These are phyloP conservation scores for Fusarium buxicola DNA, from an alignment of 2,329 filamentous ascomycete species.

Conservation along the genomic window DNA sequence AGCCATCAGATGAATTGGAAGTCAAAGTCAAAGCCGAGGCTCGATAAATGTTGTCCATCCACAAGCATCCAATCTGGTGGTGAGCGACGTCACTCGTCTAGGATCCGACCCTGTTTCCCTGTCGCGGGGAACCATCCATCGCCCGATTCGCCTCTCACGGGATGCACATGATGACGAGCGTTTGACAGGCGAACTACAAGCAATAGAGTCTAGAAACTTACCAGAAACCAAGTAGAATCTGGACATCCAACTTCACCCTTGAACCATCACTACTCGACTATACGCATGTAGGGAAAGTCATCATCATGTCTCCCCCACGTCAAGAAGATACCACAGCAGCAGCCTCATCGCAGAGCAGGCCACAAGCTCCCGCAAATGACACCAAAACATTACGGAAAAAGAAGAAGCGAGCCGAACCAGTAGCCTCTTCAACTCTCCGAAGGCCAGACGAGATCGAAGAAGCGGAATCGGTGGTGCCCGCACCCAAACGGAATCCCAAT, in stretches of 20 bases:
- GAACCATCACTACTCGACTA: background rate
- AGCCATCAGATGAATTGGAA: background rate
- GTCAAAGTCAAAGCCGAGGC: constrained; percentile 11
- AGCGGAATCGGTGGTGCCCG: constrained; percentile 13
- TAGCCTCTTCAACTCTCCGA: constrained; percentile 3
- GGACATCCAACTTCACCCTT: constrained; percentile 5
- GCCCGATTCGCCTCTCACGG: constrained; percentile 37
- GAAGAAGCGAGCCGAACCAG: constrained; percentile 4
- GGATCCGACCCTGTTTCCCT: constrained; percentile 43
- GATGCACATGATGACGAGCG: constrained; percentile 43
- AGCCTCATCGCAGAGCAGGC: constrained; percentile 13
- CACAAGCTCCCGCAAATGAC: constrained; percentile 3
- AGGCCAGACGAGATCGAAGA: constrained; percentile 39
- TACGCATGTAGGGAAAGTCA: background rate
- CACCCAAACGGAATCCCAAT: constrained; percentile 17
- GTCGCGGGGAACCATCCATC: constrained; percentile 35
- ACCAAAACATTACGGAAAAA: constrained; percentile 10
- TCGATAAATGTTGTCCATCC: constrained; percentile 1
- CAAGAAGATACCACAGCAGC: constrained; percentile 17
- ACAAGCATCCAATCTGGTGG: constrained; percentile 2
- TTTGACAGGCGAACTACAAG: constrained; percentile 12
- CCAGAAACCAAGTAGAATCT: background rate
- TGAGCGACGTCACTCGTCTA: constrained; percentile 43
- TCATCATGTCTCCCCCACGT: constrained; percentile 19
- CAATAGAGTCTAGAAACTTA: background rate